phyloP scores from a whole-genome alignment of 495 filamentous ascomycete genomes.

The Penicilliopsis zonata region DNA sequence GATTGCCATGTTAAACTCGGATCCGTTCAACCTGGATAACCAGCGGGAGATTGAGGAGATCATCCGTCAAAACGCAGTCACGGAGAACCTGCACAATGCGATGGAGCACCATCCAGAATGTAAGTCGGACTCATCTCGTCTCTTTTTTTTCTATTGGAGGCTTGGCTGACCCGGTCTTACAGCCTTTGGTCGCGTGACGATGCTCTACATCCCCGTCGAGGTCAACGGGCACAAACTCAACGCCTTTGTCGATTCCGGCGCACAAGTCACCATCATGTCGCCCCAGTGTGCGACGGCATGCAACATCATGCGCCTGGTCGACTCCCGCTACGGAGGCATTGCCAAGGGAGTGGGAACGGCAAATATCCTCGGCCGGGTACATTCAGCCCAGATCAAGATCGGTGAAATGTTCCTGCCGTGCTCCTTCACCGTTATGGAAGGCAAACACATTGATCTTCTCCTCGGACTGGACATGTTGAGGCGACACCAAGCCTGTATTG shows the following conservation, averaged over 20 bases:
- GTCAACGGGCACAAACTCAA: slow-evolving; percentile 88
- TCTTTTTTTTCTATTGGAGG: neutral
- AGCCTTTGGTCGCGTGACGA: slow-evolving; percentile 89
- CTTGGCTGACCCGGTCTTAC: slow-evolving; percentile 12
- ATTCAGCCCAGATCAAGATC: slow-evolving; percentile 87
- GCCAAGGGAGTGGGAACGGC: slow-evolving; percentile 91
- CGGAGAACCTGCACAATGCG: slow-evolving; percentile 88
- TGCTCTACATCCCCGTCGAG: slow-evolving; percentile 93
- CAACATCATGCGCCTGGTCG: slow-evolving; percentile 95
- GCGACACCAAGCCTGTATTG: slow-evolving; percentile 84
- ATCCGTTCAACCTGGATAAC: slow-evolving; percentile 83
- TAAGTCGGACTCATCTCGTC: slow-evolving; percentile 24
- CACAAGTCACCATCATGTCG: slow-evolving; percentile 98
- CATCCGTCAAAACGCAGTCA: slow-evolving; percentile 85
- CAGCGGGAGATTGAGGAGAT: slow-evolving; percentile 94
- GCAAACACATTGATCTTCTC: slow-evolving; percentile 91
- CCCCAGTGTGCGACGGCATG: slow-evolving; percentile 80
- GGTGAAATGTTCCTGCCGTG: slow-evolving; percentile 79
- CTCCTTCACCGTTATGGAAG: slow-evolving; percentile 99
- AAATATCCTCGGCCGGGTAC: slow-evolving; percentile 86
- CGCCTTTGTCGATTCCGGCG: slow-evolving; percentile 95
- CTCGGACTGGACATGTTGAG: slow-evolving; percentile 94
- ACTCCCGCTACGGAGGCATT: slow-evolving; percentile 80
- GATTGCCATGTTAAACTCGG: slow-evolving; percentile 70
- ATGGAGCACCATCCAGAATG: slow-evolving; percentile 96